These are phyloP conservation scores for Fragilariopsis cylindrus DNA, from an alignment of 108 stramenopile species.

Conservation along the genomic window DNA sequence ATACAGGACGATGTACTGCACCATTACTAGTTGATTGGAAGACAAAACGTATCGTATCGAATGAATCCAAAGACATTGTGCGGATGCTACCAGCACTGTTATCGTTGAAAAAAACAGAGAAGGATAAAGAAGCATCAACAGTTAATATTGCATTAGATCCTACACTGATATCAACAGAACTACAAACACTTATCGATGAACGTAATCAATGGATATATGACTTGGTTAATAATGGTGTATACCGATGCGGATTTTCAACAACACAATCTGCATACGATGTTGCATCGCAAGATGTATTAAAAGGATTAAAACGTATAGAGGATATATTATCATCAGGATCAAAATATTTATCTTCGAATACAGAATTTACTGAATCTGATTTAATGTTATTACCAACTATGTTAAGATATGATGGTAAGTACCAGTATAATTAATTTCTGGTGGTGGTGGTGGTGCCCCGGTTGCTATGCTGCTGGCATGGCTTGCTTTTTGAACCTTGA, in stretches of 20 bases:
- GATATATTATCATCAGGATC: conserved; percentile 46
- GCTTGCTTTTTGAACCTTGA: too few species aligned
- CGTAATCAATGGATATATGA: conserved; percentile 84
- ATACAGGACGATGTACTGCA: conserved; percentile 84
- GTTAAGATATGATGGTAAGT: conserved; percentile 65
- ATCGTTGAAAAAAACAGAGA: neutral
- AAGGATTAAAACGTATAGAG: conserved; percentile 64
- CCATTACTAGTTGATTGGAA: conserved; percentile 84
- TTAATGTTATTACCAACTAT: conserved; percentile 77
- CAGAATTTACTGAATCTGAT: conserved; percentile 74
- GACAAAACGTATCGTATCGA: conserved; percentile 76
- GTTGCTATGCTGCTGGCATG: too few species aligned
- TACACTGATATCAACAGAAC: conserved; percentile 73
- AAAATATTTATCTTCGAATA: conserved; percentile 49
- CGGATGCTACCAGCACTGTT: conserved; percentile 62
- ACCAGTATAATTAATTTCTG: too few species aligned
- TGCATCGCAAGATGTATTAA: conserved; percentile 65
- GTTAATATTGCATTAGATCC: conserved; percentile 21
- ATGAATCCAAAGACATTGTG: conserved; percentile 88
- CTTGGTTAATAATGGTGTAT: conserved; percentile 78
- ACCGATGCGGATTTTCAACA: conserved; percentile 86
- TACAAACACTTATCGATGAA: conserved; percentile 64
- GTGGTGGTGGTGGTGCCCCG: too few species aligned
- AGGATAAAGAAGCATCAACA: neutral
- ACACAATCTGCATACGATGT: conserved; percentile 82